Evolutionary conservation across 495 filamentous ascomycete genomes (phyloP).

Genomic region (Parathielavia hyrcaniae): DNA sequence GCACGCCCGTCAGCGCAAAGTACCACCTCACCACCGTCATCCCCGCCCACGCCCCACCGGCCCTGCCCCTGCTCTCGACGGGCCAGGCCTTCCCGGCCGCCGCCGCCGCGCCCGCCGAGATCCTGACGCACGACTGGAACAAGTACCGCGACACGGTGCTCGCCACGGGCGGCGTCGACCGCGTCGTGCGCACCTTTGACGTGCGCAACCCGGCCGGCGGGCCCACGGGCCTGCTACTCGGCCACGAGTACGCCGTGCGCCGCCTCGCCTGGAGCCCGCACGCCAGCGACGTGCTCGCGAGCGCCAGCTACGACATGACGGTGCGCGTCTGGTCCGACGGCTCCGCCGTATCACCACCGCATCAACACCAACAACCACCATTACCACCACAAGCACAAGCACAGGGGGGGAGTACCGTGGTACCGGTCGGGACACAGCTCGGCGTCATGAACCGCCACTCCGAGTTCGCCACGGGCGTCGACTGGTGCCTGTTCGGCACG

Average conservation of each 20-base stretch:
- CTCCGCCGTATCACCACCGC: conserved; percentile 41
- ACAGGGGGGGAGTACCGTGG: background rate
- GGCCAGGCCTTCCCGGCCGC: conserved; percentile 32
- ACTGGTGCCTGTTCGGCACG: conserved; percentile 93
- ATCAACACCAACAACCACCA: conserved; percentile 15
- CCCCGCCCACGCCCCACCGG: conserved; percentile 59
- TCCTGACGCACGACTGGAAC: conserved; percentile 97
- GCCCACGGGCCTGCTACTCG: conserved; percentile 62
- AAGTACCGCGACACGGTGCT: conserved; percentile 82
- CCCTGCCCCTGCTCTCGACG: conserved; percentile 29
- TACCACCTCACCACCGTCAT: conserved; percentile 76
- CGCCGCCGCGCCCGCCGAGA: conserved; percentile 52
- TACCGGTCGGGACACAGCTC: conserved; percentile 58
- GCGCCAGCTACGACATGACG: conserved; percentile 96
- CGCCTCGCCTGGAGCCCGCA: conserved; percentile 87
- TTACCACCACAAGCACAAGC: too few relatives aligned
- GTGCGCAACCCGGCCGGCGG: conserved; percentile 66
- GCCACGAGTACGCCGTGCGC: conserved; percentile 87
- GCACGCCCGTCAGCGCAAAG: conserved; percentile 69
- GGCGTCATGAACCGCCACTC: conserved; percentile 88
- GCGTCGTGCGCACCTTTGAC: conserved; percentile 79
- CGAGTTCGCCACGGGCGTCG: conserved; percentile 94
- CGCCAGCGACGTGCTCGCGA: conserved; percentile 73
- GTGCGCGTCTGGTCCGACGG: conserved; percentile 88
- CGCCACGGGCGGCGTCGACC: conserved; percentile 87